Base-by-base conservation (phyloP, 208 protist species). In the Crithidia expoeki region DNA sequence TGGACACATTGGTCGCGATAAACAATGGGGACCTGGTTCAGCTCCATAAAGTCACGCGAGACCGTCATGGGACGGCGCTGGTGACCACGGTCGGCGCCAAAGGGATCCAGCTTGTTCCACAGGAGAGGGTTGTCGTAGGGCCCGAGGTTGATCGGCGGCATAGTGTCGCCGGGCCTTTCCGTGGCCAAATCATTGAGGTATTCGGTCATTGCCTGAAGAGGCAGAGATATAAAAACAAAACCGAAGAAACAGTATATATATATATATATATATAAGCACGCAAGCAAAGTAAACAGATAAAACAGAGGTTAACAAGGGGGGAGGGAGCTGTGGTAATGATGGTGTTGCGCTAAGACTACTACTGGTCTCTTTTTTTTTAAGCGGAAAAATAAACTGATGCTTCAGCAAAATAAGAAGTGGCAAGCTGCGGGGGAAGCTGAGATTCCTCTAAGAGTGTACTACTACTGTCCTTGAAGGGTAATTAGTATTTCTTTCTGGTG, bases 31-130 rank as follows among this genome's bases (percentile, higher is more conserved):
- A 96, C 83, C 57, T 94, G 80, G 36, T 96, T 80, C 51, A 96
- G 76, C 74, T 96, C 89, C 92, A 96, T 96, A 42, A 92, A 92
- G 67, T 89, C 80, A 33, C 92, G 92, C 17, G 92, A 96, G 5
- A 96, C 87, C 1, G 89, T 89, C 88, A 94, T 93, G 3, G 92
- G 92, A 14, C 92, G 86, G 50, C 92, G 92, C 72, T 96, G 92
- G 66, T 96, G 92, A 11, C 88, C 84, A 76, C 92, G 89, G 72
- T 96, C 92, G n/a, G 92, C 92, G 50, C 92, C 92, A 60, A 83
- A 96, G n/a, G 92, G 92, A 50, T 96, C 92, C 27, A 96, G 83
- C 75, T 92, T 87, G 77, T 96, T 96, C 89, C 92, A 96, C 47
- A 96, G 76, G 21, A 96, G 80, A 19, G 92, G 92, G 68, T 96